Evolutionary conservation across 1,284 basidiomycete species (phyloP), one percentile per base, ranked within the genome.

Genomic region (Melampsora americana): DNA sequence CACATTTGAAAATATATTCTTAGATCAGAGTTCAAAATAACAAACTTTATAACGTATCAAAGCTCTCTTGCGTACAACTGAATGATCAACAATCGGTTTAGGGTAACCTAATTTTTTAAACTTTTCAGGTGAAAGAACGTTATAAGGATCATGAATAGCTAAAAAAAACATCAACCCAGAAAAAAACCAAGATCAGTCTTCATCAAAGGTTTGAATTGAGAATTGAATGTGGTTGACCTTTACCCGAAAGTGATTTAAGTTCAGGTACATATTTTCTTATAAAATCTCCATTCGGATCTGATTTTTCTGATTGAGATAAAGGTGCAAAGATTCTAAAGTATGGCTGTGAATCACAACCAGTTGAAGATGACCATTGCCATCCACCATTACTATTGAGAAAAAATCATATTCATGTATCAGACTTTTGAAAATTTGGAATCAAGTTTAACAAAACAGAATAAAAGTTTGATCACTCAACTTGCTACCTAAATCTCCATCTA

Each of bases 401-500:
- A 53, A 42, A 48, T 12, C 26, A 30, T 53, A 7, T 5, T 23
- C 18, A 61, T 20, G 11, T 28, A 16, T 12, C 2, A 32, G 35
- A 32, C 2, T 26, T 30, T 50, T 35, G 28, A 18, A 77, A 16
- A n/a, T n/a, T n/a, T n/a, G n/a, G n/a, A n/a, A n/a, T n/a, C n/a
- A 53, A 20, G 30, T 42, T 1, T 30, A 1, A 5, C 3, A 44
- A 23, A 60, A 26, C 39, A 20, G 23, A 7, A 39, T 35, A n/a
- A n/a, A n/a, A n/a, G n/a, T n/a, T n/a, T 78, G 77, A 90, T 90
- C 92, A 16, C 91, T 91, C 5, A 90, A 91, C 80, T 95, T 94
- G 82, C 95, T 95, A 0, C 92, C 90, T 6, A 95, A 85, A 81
- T 96, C 92, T 0, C 92, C 92, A 80, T 96, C 94, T 77, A 95